Evolutionary conservation across 768 basidiomycete species (phyloP).

Genomic region (Mycena alexandri): DNA sequence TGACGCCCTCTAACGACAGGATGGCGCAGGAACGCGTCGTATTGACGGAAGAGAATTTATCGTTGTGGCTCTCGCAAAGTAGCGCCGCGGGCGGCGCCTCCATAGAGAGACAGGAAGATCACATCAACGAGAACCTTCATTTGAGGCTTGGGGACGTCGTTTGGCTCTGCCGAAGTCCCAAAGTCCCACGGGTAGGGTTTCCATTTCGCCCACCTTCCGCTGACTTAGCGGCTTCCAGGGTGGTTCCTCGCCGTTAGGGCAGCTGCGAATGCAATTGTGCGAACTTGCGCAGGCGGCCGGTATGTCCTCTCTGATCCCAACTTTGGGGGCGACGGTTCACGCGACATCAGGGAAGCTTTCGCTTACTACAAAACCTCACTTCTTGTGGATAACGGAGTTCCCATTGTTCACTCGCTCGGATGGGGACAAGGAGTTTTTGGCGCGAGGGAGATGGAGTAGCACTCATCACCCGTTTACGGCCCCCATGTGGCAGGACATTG

Average conservation of each 20-base stretch:
- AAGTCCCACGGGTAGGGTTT: slow-evolving; percentile 62
- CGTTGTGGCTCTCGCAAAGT: slow-evolving; percentile 61
- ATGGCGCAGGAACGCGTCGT: slow-evolving; percentile 61
- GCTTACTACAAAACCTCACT: slow-evolving; percentile 74
- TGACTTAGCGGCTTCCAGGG: slow-evolving; percentile 66
- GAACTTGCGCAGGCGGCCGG: slow-evolving; percentile 76
- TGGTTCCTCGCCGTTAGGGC: slow-evolving; percentile 87
- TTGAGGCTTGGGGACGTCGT: slow-evolving; percentile 66
- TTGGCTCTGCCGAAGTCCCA: slow-evolving; percentile 68
- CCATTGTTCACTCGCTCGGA: slow-evolving; percentile 91
- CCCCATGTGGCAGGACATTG: slow-evolving; percentile 91
- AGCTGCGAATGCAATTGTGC: slow-evolving; percentile 72
- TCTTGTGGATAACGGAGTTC: slow-evolving; percentile 97
- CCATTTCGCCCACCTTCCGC: slow-evolving; percentile 25
- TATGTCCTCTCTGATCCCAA: slow-evolving; percentile 43
- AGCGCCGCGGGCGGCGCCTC: slow-evolving; percentile 41
- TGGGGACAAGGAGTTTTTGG: slow-evolving; percentile 87
- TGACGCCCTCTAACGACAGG: slow-evolving; percentile 36
- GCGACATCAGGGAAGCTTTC: slow-evolving; percentile 64
- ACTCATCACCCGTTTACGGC: slow-evolving; percentile 98
- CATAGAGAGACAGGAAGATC: slow-evolving; percentile 43
- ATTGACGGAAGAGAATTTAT: slow-evolving; percentile 60
- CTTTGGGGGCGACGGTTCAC: slow-evolving; percentile 25
- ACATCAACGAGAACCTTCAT: slow-evolving; percentile 57
- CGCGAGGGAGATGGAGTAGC: slow-evolving; percentile 90